Conservation (phyloP, 768 basidiomycete species). For the Termitomyces heimii region DNA sequence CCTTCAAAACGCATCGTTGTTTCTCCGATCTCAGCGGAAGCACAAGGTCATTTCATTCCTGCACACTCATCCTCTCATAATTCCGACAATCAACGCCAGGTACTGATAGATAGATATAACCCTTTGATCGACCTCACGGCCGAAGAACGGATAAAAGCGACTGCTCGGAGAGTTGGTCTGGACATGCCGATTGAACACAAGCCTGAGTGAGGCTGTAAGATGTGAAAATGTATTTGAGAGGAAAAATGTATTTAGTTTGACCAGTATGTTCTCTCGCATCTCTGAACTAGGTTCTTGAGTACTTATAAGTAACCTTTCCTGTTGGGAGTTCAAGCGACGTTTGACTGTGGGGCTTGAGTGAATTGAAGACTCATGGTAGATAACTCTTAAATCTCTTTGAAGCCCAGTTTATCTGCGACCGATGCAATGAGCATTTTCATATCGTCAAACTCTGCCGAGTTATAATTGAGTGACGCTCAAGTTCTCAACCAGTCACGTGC, state of each 20-base stretch:
- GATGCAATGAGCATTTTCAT: no score
- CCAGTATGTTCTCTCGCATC: background rate
- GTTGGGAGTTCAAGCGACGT: background rate
- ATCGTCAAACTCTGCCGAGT: no score
- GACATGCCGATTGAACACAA: slow-evolving; percentile 62
- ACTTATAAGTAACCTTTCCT: no score
- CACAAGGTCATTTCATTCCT: slow-evolving; percentile 55
- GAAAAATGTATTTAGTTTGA: background rate
- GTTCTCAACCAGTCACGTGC: no score
- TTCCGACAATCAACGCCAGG: slow-evolving; percentile 32
- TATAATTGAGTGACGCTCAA: no score
- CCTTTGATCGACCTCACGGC: slow-evolving; percentile 73
- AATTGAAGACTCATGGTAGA: background rate
- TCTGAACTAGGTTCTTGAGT: background rate
- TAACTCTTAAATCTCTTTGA: background rate
- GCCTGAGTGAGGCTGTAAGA: slow-evolving; percentile 9
- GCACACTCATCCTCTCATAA: background rate
- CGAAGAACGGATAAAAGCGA: slow-evolving; percentile 78
- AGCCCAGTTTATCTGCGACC: background rate
- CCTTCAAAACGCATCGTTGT: slow-evolving; percentile 55
- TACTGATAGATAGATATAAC: slow-evolving; percentile 81
- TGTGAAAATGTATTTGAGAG: background rate
- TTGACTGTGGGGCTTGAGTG: background rate
- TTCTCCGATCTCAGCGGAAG: slow-evolving; percentile 67
- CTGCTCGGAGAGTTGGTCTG: slow-evolving; percentile 82